Percentiles rank a stretch among this genome's conserved stretches.
These are phyloP conservation scores for Leccinum pellstonianum DNA, from an alignment of 768 basidiomycete genomes.

Conservation along the genomic window DNA sequence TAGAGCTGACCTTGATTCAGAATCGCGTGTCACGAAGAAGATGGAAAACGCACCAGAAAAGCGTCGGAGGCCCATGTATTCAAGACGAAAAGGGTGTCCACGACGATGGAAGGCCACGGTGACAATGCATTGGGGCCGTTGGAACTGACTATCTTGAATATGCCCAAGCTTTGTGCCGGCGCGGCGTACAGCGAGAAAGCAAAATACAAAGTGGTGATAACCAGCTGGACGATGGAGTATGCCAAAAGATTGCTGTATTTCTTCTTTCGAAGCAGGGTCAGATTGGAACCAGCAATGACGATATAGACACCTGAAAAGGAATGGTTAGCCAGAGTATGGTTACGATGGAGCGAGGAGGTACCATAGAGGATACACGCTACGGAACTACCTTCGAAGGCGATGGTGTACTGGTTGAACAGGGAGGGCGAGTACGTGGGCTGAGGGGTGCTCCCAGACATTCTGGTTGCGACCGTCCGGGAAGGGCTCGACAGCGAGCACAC, in stretches of 20 bases:
- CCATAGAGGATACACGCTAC: constrained; percentile 23
- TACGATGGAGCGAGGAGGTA: background rate
- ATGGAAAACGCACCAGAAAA: constrained; percentile 20
- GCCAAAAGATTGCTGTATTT: constrained; percentile 15
- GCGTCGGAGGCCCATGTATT: constrained; percentile 26
- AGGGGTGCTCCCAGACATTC: constrained; percentile 17
- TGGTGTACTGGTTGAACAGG: constrained; percentile 19
- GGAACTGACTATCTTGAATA: constrained; percentile 11
- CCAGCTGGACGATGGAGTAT: constrained; percentile 16
- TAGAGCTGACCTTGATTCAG: constrained; percentile 16
- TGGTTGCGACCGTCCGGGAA: background rate
- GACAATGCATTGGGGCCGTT: constrained; percentile 13
- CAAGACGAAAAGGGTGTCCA: constrained; percentile 11
- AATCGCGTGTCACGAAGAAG: accelerated
- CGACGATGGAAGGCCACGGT: constrained; percentile 17
- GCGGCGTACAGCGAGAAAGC: constrained; percentile 20
- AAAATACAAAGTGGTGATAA: constrained; percentile 20
- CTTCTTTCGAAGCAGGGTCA: constrained; percentile 16
- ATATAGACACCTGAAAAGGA: constrained; percentile 15
- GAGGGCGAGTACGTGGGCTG: constrained; percentile 9
- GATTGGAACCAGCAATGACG: constrained; percentile 10
- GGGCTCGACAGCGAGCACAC: background rate
- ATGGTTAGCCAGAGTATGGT: background rate
- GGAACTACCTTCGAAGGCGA: constrained; percentile 23
- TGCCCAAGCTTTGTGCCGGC: constrained; percentile 10